phyloP scores from a whole-genome alignment of 2,329 filamentous ascomycete species.

The Paraphoma sp. region DNA sequence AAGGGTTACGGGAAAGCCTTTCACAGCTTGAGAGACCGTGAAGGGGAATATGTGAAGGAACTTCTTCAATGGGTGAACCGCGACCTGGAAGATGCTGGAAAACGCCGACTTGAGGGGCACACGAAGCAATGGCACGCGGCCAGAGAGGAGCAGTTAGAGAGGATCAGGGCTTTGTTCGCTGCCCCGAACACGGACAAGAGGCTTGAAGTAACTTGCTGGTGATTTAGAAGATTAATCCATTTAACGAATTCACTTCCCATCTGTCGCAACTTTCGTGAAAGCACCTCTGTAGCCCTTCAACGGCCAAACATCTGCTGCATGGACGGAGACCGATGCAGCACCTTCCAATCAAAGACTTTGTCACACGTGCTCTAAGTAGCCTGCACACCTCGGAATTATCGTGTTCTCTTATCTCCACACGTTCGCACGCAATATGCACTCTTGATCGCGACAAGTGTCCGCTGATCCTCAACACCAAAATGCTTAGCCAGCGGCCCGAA shows the following conservation, averaged over 20 bases:
- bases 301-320: too few species aligned
- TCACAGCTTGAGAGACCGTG: constrained; percentile 52
- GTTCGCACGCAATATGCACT: constrained; percentile 13
- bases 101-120: constrained; percentile 40
- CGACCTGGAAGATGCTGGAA: constrained; percentile 26
- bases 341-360: too few species aligned
- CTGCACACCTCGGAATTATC: not conserved
- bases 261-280: too few species aligned
- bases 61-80: constrained; percentile 49
- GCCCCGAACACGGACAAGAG: not conserved
- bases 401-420: constrained; percentile 8
- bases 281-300: too few species aligned
- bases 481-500: not conserved
- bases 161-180: constrained; percentile 40
- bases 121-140: constrained; percentile 44
- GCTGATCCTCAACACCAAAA: not conserved
- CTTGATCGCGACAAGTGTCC: constrained; percentile 6
- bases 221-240: not conserved
- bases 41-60: constrained; percentile 50
- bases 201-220: constrained; percentile 16
- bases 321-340: too few species aligned
- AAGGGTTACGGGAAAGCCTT: constrained; percentile 54
- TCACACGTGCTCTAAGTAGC: too few species aligned
- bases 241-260: not conserved
- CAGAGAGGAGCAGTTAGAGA: constrained; percentile 40